Percentiles rank a stretch among this genome's conserved stretches.
Evolutionary conservation across 148 eudicot genomes (phyloP).

Genomic region (Cornus florida): DNA sequence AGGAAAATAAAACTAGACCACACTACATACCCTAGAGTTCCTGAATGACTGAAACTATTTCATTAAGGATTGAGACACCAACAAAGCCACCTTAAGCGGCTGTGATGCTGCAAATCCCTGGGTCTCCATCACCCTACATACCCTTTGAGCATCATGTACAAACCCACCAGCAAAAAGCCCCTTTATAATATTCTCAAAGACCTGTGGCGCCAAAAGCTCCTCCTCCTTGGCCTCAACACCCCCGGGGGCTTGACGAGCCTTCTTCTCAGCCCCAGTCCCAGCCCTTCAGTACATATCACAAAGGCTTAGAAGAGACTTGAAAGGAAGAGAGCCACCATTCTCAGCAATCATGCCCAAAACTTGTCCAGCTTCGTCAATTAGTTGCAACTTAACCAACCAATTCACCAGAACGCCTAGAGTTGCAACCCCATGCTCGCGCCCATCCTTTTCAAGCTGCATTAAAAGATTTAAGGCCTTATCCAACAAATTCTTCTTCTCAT

Average conservation of each 20-base stretch:
- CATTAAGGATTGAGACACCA: conserved; percentile 31
- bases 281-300: conserved; percentile 79
- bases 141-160: conserved; percentile 58
- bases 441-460: conserved; percentile 70
- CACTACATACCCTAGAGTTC: no score
- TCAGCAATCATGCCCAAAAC: conserved; percentile 60
- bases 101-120: conserved; percentile 56
- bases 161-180: conserved; percentile 58
- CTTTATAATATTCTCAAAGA: conserved; percentile 62
- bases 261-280: conserved; percentile 70
- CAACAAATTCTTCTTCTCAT: conserved; percentile 54
- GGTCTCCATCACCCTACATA: conserved; percentile 55
- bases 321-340: conserved; percentile 73
- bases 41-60: conserved; percentile 8
- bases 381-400: conserved; percentile 76
- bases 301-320: conserved; percentile 74
- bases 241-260: conserved; percentile 75
- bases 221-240: conserved; percentile 77
- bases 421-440: conserved; percentile 66
- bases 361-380: conserved; percentile 84
- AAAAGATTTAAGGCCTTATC: conserved; percentile 74
- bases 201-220: conserved; percentile 34
- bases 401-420: conserved; percentile 72
- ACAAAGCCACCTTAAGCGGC: conserved; percentile 22
- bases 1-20: no score